phyloP scores from a whole-genome alignment of 2,329 filamentous ascomycete genomes.

The Boeremia exigua region DNA sequence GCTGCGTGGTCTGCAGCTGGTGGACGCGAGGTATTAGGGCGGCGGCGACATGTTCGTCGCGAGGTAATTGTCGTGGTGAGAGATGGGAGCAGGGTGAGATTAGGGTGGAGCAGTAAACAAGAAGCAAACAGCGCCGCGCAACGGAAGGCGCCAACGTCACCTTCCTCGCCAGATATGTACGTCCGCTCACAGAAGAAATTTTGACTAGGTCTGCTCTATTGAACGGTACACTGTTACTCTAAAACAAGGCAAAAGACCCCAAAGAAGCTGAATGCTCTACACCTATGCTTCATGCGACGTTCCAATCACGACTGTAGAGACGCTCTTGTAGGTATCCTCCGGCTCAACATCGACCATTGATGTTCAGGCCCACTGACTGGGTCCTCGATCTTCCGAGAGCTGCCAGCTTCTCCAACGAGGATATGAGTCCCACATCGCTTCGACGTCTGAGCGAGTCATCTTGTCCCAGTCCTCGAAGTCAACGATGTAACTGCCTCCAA shows the following conservation, averaged over 20 bases:
- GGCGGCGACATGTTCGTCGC: neutral
- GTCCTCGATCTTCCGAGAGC: neutral
- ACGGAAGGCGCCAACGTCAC: neutral
- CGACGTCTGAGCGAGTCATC: neutral
- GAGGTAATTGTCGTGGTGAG: neutral
- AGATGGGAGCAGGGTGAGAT: neutral
- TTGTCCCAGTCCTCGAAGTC: neutral
- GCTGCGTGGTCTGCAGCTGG: neutral
- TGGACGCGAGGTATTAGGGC: neutral
- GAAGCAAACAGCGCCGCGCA: too few relatives aligned
- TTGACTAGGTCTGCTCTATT: neutral
- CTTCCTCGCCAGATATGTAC: neutral
- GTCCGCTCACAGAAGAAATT: neutral
- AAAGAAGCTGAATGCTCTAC: slow-evolving; percentile 16
- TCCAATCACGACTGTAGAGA: slow-evolving; percentile 14
- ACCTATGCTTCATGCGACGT: neutral
- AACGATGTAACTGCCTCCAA: neutral
- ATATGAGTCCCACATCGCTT: neutral
- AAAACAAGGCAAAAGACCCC: neutral
- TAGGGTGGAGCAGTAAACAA: neutral
- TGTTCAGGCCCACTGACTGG: neutral
- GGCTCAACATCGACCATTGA: neutral
- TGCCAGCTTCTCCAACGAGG: neutral
- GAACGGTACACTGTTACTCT: neutral
- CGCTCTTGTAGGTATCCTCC: slow-evolving; percentile 1